Percentiles rank a stretch among this genome's conserved stretches.
Conservation (phyloP, 2,329 filamentous ascomycete genomes). For the Chrysoporthe puriensis region DNA sequence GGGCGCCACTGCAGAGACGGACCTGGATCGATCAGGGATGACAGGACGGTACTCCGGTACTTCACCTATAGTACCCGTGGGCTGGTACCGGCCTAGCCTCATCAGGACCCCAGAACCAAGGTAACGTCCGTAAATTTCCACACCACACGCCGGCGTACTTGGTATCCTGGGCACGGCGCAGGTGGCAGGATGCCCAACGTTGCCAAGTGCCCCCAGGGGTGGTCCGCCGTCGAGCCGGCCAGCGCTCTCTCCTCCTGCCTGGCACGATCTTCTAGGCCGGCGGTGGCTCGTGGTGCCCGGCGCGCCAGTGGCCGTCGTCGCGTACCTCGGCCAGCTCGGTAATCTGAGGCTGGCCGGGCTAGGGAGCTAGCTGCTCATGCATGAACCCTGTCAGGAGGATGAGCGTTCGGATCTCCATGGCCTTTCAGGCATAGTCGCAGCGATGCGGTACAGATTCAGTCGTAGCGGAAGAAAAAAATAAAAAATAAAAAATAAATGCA, state of each 20-base stretch:
- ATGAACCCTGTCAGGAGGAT: slow-evolving; percentile 7
- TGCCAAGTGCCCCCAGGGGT: no score
- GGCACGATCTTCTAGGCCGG: background rate
- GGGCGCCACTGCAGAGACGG: slow-evolving; percentile 8
- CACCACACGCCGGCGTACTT: background rate
- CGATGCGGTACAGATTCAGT: slow-evolving; percentile 7
- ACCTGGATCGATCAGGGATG: slow-evolving; percentile 8
- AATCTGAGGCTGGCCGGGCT: background rate
- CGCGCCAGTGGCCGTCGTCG: background rate
- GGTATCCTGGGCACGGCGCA: background rate
- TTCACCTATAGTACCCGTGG: slow-evolving; percentile 4
- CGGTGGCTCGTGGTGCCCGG: background rate
- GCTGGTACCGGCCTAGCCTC: slow-evolving; percentile 2
- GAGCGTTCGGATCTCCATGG: background rate
- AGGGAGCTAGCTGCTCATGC: background rate
- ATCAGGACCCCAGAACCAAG: slow-evolving; percentile 1
- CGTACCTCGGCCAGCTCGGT: slow-evolving; percentile 3
- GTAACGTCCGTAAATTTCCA: slow-evolving; percentile 4
- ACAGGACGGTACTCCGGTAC: slow-evolving; percentile 2
- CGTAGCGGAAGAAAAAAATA: background rate
- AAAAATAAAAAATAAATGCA: background rate
- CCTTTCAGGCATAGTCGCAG: background rate
- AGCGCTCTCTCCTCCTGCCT: background rate
- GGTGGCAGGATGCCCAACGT: no score
- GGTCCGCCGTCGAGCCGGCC: background rate